Percentiles rank a stretch among this genome's conserved stretches.
These are phyloP conservation scores for Ceriops zippeliana DNA, from an alignment of 345 rosid species.

Conservation along the genomic window DNA sequence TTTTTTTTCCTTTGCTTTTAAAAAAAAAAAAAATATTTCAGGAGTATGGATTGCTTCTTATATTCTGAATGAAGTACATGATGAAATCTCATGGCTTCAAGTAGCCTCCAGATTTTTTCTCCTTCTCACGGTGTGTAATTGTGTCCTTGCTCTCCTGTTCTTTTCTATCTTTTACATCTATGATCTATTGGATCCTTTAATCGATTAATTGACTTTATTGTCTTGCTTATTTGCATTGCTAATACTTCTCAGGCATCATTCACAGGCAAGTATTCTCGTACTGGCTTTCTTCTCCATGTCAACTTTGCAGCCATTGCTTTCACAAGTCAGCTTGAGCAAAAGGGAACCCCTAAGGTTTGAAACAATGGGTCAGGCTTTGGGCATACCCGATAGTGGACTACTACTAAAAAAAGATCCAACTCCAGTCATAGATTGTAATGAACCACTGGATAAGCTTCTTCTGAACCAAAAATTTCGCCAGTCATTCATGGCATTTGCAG, in stretches of 20 bases:
- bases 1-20: slow-evolving; percentile 7
- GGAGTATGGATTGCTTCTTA: slow-evolving; percentile 68
- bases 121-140: slow-evolving; percentile 51
- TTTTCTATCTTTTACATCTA: background rate
- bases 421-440: slow-evolving; percentile 48
- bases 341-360: slow-evolving; percentile 55
- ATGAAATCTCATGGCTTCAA: slow-evolving; percentile 64
- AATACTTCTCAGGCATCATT: slow-evolving; percentile 25
- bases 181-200: slow-evolving; percentile 1
- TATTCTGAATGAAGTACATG: slow-evolving; percentile 60
- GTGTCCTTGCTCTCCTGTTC: slow-evolving; percentile 1
- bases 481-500: slow-evolving; percentile 88
- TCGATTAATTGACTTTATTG: slow-evolving; percentile 1
- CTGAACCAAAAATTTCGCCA: slow-evolving; percentile 62
- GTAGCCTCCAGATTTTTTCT: slow-evolving; percentile 77
- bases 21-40: slow-evolving; percentile 15
- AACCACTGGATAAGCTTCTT: slow-evolving; percentile 88
- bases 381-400: slow-evolving; percentile 83
- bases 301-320: slow-evolving; percentile 75
- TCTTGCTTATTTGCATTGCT: slow-evolving; percentile 27
- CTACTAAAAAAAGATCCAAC: slow-evolving; percentile 48
- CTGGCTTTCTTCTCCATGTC: slow-evolving; percentile 76
- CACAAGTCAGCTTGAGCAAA: slow-evolving; percentile 79
- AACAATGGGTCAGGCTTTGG: slow-evolving; percentile 82
- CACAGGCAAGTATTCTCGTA: slow-evolving; percentile 67